Conservation (phyloP, 2,329 filamentous ascomycete genomes). For the Penicillium sp. region DNA sequence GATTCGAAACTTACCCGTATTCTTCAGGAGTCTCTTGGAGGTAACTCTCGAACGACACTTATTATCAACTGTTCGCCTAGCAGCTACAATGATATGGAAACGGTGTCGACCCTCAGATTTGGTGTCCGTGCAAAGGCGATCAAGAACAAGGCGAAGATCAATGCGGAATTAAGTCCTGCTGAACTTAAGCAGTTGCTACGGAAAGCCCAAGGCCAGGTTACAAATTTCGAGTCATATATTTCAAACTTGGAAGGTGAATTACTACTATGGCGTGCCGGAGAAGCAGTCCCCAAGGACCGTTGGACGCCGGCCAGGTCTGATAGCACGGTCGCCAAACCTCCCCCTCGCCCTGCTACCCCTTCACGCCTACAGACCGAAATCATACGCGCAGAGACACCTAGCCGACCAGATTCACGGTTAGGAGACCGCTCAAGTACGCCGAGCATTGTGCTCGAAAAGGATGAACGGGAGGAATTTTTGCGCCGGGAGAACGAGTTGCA, state of each 20-base stretch:
- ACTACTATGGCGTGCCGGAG: slow-evolving; percentile 79
- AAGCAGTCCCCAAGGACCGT: slow-evolving; percentile 79
- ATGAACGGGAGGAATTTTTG: slow-evolving; percentile 94
- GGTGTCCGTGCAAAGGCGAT: slow-evolving; percentile 96
- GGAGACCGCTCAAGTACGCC: slow-evolving; percentile 85
- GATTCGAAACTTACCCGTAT: slow-evolving; percentile 98
- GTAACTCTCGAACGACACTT: slow-evolving; percentile 95
- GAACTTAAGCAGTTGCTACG: slow-evolving; percentile 91
- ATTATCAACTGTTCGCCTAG: slow-evolving; percentile 99
- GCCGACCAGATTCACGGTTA: slow-evolving; percentile 60
- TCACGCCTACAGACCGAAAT: slow-evolving; percentile 39
- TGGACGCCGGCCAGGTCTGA: slow-evolving; percentile 71
- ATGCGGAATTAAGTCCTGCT: slow-evolving; percentile 90
- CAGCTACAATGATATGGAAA: slow-evolving; percentile 96
- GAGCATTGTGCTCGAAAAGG: slow-evolving; percentile 84
- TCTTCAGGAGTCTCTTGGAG: slow-evolving; percentile 91
- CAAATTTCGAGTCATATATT: slow-evolving; percentile 84
- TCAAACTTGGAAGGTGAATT: slow-evolving; percentile 79
- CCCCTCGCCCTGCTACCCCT: slow-evolving; percentile 40
- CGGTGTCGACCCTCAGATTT: slow-evolving; percentile 84
- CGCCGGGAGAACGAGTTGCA: slow-evolving; percentile 94
- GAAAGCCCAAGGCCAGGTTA: slow-evolving; percentile 86
- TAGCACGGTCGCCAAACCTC: slow-evolving; percentile 45
- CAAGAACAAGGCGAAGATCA: slow-evolving; percentile 99
- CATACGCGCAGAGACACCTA: slow-evolving; percentile 54